These are phyloP conservation scores for Prunus fruticosa DNA, from an alignment of 306 rosid genomes.

Conservation along the genomic window DNA sequence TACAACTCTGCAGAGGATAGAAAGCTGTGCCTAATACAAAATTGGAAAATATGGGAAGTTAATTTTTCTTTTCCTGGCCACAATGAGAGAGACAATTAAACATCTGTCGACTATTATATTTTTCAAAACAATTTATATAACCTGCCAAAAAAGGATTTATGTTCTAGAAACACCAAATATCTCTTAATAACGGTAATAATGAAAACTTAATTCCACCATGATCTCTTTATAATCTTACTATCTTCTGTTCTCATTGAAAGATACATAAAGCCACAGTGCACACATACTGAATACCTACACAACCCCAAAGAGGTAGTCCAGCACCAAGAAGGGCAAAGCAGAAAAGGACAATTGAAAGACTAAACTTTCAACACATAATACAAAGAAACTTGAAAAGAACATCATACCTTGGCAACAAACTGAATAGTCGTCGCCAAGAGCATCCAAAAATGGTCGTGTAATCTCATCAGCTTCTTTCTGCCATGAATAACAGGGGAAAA, in stretches of 20 bases:
- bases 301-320: background rate
- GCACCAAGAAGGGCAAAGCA: background rate
- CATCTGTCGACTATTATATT: background rate
- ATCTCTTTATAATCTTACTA: background rate
- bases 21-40: conserved; percentile 74
- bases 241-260: background rate
- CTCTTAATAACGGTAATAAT: background rate
- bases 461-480: conserved; percentile 75
- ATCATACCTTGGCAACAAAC: conserved; percentile 78
- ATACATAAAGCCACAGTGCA: background rate
- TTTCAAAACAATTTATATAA: background rate
- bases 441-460: conserved; percentile 74
- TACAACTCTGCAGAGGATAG: conserved; percentile 88
- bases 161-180: background rate
- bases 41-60: background rate
- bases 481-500: conserved; percentile 25
- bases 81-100: background rate
- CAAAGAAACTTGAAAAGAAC: conserved; percentile 12
- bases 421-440: conserved; percentile 86
- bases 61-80: background rate
- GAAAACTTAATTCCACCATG: background rate
- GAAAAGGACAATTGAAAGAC: background rate
- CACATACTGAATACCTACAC: background rate
- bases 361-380: conserved; percentile 1
- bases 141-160: background rate